Evolutionary conservation across 2,329 filamentous ascomycete genomes (phyloP).

Genomic region (Cladosporium sp.): DNA sequence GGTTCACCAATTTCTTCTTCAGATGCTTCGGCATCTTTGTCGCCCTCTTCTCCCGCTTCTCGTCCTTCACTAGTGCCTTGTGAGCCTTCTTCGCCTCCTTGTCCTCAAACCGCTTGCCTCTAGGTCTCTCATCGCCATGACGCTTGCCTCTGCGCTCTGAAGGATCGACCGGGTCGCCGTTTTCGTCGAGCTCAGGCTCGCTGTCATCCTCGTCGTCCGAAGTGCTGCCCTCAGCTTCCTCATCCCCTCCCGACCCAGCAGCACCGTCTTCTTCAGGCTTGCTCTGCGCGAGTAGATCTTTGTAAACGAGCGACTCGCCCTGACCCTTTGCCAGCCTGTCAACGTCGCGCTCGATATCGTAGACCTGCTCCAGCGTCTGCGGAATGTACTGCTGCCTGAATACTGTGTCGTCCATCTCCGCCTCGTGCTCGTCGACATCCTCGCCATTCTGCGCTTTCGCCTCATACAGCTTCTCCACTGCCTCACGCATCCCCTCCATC

Average conservation of each 20-base stretch:
- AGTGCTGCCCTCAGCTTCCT: constrained; percentile 30
- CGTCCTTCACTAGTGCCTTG: constrained; percentile 88
- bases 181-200: constrained; percentile 35
- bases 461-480: constrained; percentile 62
- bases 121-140: constrained; percentile 54
- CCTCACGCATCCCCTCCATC: constrained; percentile 51
- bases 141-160: constrained; percentile 22
- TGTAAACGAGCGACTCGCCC: constrained; percentile 74
- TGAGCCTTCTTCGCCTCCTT: constrained; percentile 87
- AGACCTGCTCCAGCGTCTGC: constrained; percentile 90
- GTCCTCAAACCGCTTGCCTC: constrained; percentile 81
- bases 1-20: constrained; percentile 77
- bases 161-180: constrained; percentile 33
- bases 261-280: constrained; percentile 33
- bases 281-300: constrained; percentile 66
- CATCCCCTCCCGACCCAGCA: constrained; percentile 17
- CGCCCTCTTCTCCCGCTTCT: constrained; percentile 86
- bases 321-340: constrained; percentile 68
- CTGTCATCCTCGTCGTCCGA: constrained; percentile 28
- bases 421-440: constrained; percentile 48
- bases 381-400: constrained; percentile 96
- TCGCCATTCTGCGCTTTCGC: constrained; percentile 44
- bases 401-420: constrained; percentile 77
- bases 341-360: constrained; percentile 88
- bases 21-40: constrained; percentile 94